Evolutionary conservation across 2,329 filamentous ascomycete genomes (phyloP), one percentile per base, ranked within the genome.

Genomic region (Trichothecium roseum): DNA sequence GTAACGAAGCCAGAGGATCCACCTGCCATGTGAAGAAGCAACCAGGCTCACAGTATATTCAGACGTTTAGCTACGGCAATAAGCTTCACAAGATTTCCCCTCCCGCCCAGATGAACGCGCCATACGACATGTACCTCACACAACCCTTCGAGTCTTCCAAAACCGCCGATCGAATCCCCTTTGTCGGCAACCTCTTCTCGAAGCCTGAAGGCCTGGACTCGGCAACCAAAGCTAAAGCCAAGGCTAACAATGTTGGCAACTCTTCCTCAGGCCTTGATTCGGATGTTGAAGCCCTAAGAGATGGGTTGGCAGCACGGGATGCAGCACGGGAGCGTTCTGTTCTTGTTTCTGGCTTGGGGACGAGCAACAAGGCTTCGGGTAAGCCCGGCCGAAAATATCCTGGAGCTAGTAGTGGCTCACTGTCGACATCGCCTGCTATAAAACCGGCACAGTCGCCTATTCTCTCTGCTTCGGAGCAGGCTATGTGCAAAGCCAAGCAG

Each of bases 81-180:
- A 63, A 61, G 42, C 64, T 63, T 20, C 63, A 74, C 45, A 55
- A 55, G 31, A 62, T 76, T 40, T 51, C 60, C 36, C 59, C 55
- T 36, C 60, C 60, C 13, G 43, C 59, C 34, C 20, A 24, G 62
- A 69, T 36, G 59, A 65, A 13, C 61, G 64, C 36, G 20, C 58
- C 67, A 20, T 69, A 69, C 55, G 74, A 79, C 37, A 56, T 80
- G 18, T 79, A 69, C 51, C 60, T 69, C 28, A 68, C 70, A 31
- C 62, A 68, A 41, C 63, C 68, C n/a, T 62, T 64, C 45, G 61
- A 68, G 37, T 59, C 64, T 4, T 57, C 60, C 14, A 56, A 57
- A 44, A 59, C 58, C 43, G 67, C 68, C 18, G 62, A 64, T 41
- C 63, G 63, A 45, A 51, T 76, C 17, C 63, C 69, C 68, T 16